Evolutionary conservation across 495 filamentous ascomycete genomes (phyloP).

Genomic region (Podospora anserina): DNA sequence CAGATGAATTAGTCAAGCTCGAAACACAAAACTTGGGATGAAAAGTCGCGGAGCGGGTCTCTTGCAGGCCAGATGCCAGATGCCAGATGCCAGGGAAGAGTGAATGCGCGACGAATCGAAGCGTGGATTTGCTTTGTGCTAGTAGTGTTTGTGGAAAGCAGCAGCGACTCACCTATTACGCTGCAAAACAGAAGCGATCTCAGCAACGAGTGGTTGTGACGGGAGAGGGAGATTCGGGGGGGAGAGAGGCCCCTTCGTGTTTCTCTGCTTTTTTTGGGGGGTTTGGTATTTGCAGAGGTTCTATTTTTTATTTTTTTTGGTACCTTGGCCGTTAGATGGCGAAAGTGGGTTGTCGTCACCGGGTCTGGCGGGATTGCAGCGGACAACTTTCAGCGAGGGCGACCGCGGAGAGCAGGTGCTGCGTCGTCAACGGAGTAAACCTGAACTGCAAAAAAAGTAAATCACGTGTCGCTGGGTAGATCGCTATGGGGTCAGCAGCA

Average conservation of each 20-base stretch:
- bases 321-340: constrained; percentile 16
- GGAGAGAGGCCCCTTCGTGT: constrained; percentile 25
- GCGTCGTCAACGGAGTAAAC: background rate
- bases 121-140: constrained; percentile 10
- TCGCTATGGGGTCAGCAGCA: background rate
- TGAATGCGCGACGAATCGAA: background rate
- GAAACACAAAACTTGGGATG: background rate
- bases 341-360: constrained; percentile 31
- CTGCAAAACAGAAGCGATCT: constrained; percentile 32
- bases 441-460: background rate
- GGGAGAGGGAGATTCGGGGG: constrained; percentile 13
- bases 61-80: background rate
- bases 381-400: constrained; percentile 17
- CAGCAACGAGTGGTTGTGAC: constrained; percentile 28
- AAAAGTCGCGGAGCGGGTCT: constrained; percentile 2
- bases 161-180: constrained; percentile 1
- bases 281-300: constrained; percentile 10
- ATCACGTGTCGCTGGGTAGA: background rate
- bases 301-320: constrained; percentile 11
- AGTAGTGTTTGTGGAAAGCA: background rate
- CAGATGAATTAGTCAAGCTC: constrained; percentile 6
- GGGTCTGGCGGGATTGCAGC: constrained; percentile 17
- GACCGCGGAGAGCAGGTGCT: constrained; percentile 9
- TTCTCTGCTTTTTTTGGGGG: constrained; percentile 6
- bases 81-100: background rate